Percentiles rank a stretch among this genome's conserved stretches.
Evolutionary conservation across 148 eudicot genomes (phyloP).

Genomic region (Vaccinium macrocarpon): DNA sequence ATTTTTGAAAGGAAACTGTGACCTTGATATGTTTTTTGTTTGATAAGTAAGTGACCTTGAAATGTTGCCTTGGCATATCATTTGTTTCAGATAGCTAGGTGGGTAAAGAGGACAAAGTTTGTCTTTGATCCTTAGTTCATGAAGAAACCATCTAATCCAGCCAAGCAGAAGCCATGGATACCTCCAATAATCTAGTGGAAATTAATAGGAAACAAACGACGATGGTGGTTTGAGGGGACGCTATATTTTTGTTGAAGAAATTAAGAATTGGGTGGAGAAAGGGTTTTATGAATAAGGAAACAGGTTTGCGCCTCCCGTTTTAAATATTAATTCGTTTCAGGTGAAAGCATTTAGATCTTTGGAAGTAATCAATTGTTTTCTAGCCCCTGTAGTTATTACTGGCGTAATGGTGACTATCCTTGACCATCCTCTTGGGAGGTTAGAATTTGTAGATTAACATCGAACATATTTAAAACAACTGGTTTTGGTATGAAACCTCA

Average conservation of each 20-base stretch:
- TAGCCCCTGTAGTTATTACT: neutral
- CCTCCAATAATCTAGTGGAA: neutral
- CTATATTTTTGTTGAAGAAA: neutral
- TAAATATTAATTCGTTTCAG: neutral
- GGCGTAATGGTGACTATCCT: neutral
- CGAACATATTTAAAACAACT: neutral
- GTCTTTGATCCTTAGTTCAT: neutral
- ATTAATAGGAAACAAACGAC: neutral
- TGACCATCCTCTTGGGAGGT: neutral
- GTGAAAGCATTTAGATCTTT: neutral
- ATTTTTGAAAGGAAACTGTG: neutral
- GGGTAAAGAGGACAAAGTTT: conserved; percentile 3
- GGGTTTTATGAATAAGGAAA: neutral
- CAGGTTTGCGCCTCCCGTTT: neutral
- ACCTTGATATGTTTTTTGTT: neutral
- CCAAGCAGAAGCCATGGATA: neutral
- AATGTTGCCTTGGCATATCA: neutral
- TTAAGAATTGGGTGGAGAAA: neutral
- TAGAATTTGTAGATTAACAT: neutral
- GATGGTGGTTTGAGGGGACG: neutral
- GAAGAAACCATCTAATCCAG: neutral
- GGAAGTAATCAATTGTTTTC: neutral
- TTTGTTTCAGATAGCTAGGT: neutral
- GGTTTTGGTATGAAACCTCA: neutral
- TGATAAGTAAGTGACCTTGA: neutral